Percentiles rank a stretch among this genome's conserved stretches.
Conservation (phyloP, 73 alveolate species). For the Paraurostyla sp. region DNA sequence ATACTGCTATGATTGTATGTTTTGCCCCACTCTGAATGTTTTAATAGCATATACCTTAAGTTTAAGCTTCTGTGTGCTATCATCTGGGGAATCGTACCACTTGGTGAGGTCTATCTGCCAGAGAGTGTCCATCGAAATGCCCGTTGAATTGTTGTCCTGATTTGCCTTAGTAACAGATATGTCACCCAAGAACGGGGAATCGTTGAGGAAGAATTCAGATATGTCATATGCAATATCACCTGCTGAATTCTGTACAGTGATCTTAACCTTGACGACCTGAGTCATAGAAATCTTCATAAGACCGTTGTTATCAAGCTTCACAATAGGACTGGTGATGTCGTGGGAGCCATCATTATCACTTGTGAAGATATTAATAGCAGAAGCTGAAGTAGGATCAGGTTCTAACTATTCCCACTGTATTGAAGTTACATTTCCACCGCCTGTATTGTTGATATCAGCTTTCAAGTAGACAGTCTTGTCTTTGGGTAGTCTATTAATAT, state of each 20-base stretch:
- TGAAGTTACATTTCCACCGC: constrained; percentile 56
- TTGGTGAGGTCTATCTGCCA: constrained; percentile 18
- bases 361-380: constrained; percentile 23
- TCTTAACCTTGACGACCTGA: constrained; percentile 49
- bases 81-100: constrained; percentile 73
- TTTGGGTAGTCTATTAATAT: constrained; percentile 51
- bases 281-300: constrained; percentile 38
- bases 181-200: constrained; percentile 55
- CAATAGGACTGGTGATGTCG: background rate
- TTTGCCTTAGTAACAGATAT: background rate
- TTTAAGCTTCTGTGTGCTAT: constrained; percentile 28
- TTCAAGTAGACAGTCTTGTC: constrained; percentile 59
- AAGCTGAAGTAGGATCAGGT: constrained; percentile 30
- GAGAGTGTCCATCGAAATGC: background rate
- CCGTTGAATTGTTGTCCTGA: background rate
- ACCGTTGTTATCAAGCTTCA: constrained; percentile 39
- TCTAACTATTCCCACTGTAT: constrained; percentile 54
- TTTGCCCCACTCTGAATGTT: background rate
- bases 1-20: background rate
- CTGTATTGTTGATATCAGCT: constrained; percentile 62
- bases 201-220: constrained; percentile 64
- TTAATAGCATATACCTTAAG: constrained; percentile 15
- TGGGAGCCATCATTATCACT: background rate
- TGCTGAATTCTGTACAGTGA: constrained; percentile 41
- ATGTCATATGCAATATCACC: constrained; percentile 68